Conservation (phyloP, 305 asterid species). For the Fraxinus latifolia region DNA sequence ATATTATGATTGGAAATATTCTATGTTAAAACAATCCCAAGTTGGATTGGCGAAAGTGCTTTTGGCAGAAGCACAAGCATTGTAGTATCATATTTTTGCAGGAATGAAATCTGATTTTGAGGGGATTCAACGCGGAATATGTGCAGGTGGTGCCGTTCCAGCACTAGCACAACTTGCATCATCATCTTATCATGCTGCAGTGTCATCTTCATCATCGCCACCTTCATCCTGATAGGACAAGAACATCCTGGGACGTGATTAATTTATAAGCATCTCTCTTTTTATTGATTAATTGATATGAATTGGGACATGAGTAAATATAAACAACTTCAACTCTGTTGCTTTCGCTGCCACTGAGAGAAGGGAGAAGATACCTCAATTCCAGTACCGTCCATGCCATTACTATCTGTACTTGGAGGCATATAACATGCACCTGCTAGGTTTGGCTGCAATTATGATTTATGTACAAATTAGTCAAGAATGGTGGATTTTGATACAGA, state of each 20-base stretch:
- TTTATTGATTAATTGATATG: not conserved
- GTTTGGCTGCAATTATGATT: slow-evolving; percentile 15
- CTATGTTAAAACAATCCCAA: not conserved
- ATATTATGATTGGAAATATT: not conserved
- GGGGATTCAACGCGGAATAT: not conserved
- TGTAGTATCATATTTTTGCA: not conserved
- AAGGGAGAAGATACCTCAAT: not conserved
- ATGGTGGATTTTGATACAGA: not conserved
- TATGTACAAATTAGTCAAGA: slow-evolving; percentile 5
- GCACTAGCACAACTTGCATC: slow-evolving; percentile 79
- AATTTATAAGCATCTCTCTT: not conserved
- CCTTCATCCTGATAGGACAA: slow-evolving; percentile 42
- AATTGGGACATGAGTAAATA: slow-evolving; percentile 28
- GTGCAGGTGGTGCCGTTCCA: slow-evolving; percentile 80
- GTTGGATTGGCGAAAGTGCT: not conserved
- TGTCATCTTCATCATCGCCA: slow-evolving; percentile 50
- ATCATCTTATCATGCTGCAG: slow-evolving; percentile 66
- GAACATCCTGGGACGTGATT: not conserved
- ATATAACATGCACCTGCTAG: slow-evolving; percentile 5
- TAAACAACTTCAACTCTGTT: slow-evolving; percentile 29
- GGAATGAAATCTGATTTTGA: not conserved
- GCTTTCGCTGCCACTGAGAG: slow-evolving; percentile 7
- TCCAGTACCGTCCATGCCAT: not conserved
- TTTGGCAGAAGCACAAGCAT: not conserved
- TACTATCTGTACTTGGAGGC: not conserved